Evolutionary conservation across 192 early-diverging fungal species (phyloP).

Genomic region (Chytriomyces sp.): DNA sequence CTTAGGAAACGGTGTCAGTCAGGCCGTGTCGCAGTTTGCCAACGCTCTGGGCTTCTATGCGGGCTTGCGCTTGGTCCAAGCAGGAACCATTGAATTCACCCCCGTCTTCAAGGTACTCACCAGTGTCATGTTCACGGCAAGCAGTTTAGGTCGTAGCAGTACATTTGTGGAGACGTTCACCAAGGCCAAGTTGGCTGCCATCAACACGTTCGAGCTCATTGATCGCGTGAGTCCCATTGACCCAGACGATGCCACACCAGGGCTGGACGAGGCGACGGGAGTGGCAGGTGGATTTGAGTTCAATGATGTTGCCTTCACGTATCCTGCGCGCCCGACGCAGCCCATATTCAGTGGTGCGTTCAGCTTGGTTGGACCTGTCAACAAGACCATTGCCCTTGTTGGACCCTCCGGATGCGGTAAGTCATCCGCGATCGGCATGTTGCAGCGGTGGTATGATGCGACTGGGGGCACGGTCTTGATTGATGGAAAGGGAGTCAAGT

Average conservation of each 20-base stretch:
- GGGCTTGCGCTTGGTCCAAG: conserved; percentile 63
- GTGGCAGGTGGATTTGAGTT: conserved; percentile 51
- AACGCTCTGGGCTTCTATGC: conserved; percentile 84
- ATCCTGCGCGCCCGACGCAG: conserved; percentile 67
- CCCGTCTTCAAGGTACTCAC: conserved; percentile 46
- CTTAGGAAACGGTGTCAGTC: conserved; percentile 72
- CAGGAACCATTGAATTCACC: conserved; percentile 39
- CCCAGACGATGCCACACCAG: conserved; percentile 49
- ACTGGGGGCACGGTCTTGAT: conserved; percentile 56
- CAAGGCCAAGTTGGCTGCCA: conserved; percentile 52
- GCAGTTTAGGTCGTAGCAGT: conserved; percentile 46
- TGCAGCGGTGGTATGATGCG: conserved; percentile 77
- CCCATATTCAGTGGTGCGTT: conserved; percentile 54
- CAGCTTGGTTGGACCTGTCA: conserved; percentile 57
- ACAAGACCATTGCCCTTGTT: conserved; percentile 68
- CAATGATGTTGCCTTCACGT: conserved; percentile 44
- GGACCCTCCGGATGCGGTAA: conserved; percentile 80
- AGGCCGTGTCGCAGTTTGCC: conserved; percentile 74
- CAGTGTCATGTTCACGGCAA: conserved; percentile 49
- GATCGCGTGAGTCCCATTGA: conserved; percentile 55
- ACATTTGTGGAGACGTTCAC: conserved; percentile 50
- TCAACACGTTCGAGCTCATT: conserved; percentile 45
- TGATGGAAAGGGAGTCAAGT: conserved; percentile 65
- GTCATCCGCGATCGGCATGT: conserved; percentile 59
- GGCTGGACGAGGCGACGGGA: conserved; percentile 26